Conservation (phyloP, 2,329 filamentous ascomycete species). For the Acarospora socialis region DNA sequence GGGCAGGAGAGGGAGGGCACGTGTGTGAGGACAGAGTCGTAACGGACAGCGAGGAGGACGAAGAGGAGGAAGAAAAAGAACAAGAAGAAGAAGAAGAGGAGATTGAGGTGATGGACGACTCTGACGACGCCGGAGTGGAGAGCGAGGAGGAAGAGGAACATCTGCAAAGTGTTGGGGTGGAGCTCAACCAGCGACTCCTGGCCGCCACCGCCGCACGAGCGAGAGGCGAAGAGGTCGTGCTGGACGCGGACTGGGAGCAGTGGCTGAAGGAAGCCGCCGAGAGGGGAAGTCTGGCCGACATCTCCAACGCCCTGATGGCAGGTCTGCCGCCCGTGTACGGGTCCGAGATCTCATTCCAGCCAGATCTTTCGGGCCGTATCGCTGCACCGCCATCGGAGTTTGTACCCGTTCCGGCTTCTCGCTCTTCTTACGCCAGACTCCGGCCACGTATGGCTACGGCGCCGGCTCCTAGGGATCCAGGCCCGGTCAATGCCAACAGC, state of each 20-base stretch:
- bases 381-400: too few relatives aligned
- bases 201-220: conserved; percentile 39
- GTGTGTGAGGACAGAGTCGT: conserved; percentile 10
- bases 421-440: too few relatives aligned
- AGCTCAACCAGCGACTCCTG: conserved; percentile 37
- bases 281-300: conserved; percentile 29
- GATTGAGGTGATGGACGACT: too few relatives aligned
- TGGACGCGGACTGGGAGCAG: conserved; percentile 39
- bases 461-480: too few relatives aligned
- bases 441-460: too few relatives aligned
- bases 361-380: too few relatives aligned
- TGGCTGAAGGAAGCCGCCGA: conserved; percentile 44
- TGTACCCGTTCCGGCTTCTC: too few relatives aligned
- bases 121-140: too few relatives aligned
- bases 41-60: conserved; percentile 16
- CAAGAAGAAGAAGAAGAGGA: conserved; percentile 16
- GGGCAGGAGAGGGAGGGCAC: not conserved
- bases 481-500: too few relatives aligned
- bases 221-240: conserved; percentile 28
- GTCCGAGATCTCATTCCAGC: conserved; percentile 16
- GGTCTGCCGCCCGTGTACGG: conserved; percentile 22
- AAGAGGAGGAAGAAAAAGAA: conserved; percentile 11
- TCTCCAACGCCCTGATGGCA: conserved; percentile 26
- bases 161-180: conserved; percentile 36
- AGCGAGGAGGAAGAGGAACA: conserved; percentile 32